These are phyloP conservation scores for Kockovaella imperatae DNA, from an alignment of 768 basidiomycete species.

Conservation along the genomic window DNA sequence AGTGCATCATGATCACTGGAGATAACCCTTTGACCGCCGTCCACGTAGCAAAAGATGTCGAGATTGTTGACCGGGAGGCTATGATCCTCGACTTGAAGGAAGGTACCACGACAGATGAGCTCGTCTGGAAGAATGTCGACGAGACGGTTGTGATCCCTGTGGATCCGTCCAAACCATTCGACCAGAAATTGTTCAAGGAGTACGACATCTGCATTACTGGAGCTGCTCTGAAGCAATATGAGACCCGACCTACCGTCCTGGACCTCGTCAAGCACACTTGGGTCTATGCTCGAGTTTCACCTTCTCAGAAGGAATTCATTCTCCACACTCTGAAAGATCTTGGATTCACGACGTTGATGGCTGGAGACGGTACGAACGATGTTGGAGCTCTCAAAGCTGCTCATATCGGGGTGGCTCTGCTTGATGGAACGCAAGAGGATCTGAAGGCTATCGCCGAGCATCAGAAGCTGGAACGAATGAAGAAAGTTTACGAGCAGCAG, in stretches of 20 bases:
- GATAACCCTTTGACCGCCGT: constrained; percentile 96
- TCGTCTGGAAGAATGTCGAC: constrained; percentile 90
- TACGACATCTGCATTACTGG: constrained; percentile 98
- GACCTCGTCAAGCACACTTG: constrained; percentile 86
- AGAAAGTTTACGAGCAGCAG: constrained; percentile 96
- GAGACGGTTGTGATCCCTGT: constrained; percentile 82
- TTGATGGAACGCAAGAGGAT: constrained; percentile 87
- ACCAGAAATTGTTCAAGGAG: constrained; percentile 64
- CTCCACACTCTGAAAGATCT: constrained; percentile 79
- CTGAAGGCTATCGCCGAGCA: constrained; percentile 89
- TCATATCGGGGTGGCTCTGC: constrained; percentile 85
- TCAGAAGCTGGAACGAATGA: constrained; percentile 78
- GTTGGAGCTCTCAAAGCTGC: constrained; percentile 98
- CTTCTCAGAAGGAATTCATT: constrained; percentile 90
- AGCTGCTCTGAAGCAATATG: constrained; percentile 81
- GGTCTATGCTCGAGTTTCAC: constrained; percentile 98
- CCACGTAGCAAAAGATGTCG: constrained; percentile 91
- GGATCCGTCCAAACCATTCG: constrained; percentile 68
- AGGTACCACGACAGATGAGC: constrained; percentile 64
- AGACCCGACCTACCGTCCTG: constrained; percentile 59
- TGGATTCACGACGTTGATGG: constrained; percentile 92
- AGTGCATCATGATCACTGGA: constrained; percentile 99
- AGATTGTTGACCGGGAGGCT: constrained; percentile 91
- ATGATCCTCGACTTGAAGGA: constrained; percentile 86
- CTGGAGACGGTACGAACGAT: constrained; percentile 97